These are phyloP conservation scores for Yamadazyma diospyri DNA, from an alignment of 1,139 yeast species.

Conservation along the genomic window DNA sequence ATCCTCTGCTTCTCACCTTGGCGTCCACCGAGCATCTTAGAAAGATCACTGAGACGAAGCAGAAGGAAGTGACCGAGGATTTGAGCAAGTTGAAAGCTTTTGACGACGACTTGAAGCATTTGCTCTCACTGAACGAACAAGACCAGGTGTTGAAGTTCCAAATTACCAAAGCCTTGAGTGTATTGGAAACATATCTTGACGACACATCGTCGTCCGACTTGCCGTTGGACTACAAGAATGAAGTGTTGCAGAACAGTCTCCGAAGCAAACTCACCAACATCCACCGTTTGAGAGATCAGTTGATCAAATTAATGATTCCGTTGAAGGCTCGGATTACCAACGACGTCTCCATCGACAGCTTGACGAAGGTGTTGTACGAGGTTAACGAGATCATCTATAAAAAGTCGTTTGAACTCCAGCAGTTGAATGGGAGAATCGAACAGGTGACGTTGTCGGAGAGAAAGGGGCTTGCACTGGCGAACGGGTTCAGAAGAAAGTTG, in stretches of 20 bases:
- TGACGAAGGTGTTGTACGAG: constrained; percentile 22
- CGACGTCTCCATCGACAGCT: constrained; percentile 16
- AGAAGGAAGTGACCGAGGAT: background rate
- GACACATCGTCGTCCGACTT: constrained; percentile 8
- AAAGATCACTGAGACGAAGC: background rate
- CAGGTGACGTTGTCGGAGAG: background rate
- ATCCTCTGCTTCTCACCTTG: constrained; percentile 2
- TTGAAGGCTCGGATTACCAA: constrained; percentile 20
- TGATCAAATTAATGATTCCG: constrained; percentile 23
- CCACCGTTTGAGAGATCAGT: constrained; percentile 17
- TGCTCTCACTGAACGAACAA: constrained; percentile 4
- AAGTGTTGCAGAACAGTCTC: constrained; percentile 16
- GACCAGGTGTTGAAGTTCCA: constrained; percentile 9
- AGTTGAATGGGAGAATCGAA: background rate
- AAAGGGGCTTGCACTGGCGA: background rate
- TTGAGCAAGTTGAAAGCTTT: constrained; percentile 1
- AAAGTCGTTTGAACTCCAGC: constrained; percentile 1
- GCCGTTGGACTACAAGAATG: constrained; percentile 24
- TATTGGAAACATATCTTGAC: constrained; percentile 7
- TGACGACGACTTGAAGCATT: constrained; percentile 1
- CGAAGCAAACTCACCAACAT: constrained; percentile 19
- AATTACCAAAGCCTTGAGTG: constrained; percentile 10
- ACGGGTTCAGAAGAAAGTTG: constrained; percentile 6
- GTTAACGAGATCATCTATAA: constrained; percentile 17
- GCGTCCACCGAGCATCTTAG: constrained; percentile 3